These are phyloP conservation scores for Diplodia corticola DNA, from an alignment of 2,329 filamentous ascomycete species.

Conservation along the genomic window DNA sequence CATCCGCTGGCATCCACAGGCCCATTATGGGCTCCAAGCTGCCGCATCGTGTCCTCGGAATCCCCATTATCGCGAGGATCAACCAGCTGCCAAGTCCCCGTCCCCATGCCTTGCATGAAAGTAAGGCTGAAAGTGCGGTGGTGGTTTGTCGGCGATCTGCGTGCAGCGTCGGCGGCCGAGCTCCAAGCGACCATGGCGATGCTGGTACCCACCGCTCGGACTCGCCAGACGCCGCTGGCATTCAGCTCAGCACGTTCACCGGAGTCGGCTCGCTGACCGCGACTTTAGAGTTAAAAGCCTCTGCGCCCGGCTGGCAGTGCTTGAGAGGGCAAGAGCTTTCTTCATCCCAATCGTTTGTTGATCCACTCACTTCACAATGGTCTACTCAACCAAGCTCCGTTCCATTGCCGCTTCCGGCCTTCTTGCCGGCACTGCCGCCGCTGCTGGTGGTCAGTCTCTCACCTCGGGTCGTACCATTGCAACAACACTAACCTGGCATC, in stretches of 20 bases:
- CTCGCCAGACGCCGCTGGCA: not conserved
- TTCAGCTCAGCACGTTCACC: not conserved
- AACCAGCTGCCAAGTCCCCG: not conserved
- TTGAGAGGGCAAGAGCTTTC: slow-evolving; percentile 14
- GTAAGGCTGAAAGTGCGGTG: not conserved
- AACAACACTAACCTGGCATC: not conserved
- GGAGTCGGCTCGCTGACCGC: slow-evolving; percentile 12
- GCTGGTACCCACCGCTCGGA: slow-evolving; percentile 14
- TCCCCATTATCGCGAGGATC: not conserved
- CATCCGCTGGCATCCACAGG: not conserved
- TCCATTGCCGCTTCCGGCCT: slow-evolving; percentile 17
- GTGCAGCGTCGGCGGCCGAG: not conserved
- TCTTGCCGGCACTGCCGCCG: slow-evolving; percentile 2
- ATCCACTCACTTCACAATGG: slow-evolving; percentile 6
- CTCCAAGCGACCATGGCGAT: slow-evolving; percentile 8
- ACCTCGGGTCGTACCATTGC: too few relatives aligned
- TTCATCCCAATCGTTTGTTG: slow-evolving; percentile 11
- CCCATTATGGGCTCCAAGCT: not conserved
- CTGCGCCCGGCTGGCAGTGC: not conserved
- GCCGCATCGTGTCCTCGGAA: not conserved
- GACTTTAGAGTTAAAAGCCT: slow-evolving; percentile 11
- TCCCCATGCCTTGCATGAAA: slow-evolving; percentile 8
- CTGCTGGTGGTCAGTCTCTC: slow-evolving; percentile 5
- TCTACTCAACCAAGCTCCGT: slow-evolving; percentile 8
- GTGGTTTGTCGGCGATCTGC: slow-evolving; percentile 3